Percentiles rank a stretch among this genome's conserved stretches.
Conservation (phyloP, 2,329 filamentous ascomycete genomes). For the Phaeosphaeriaceae sp. region DNA sequence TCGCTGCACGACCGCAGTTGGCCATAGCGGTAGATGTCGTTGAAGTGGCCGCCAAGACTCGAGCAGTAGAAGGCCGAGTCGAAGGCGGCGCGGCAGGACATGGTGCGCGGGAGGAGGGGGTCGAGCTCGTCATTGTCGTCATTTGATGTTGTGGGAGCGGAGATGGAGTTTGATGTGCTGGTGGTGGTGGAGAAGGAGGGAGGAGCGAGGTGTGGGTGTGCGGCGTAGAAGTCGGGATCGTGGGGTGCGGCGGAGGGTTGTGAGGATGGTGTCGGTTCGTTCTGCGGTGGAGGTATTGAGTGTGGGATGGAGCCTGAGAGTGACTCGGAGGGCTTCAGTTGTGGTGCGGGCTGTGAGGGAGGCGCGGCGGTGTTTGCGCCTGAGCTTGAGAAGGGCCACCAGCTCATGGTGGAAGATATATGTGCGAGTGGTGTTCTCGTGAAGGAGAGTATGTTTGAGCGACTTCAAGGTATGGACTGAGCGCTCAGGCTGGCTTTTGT, state of each 20-base stretch:
- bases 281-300: conserved; percentile 18
- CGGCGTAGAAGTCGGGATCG: conserved; percentile 61
- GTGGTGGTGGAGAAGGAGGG: conserved; percentile 21
- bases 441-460: not conserved
- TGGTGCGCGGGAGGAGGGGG: conserved; percentile 70
- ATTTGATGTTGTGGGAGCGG: conserved; percentile 9
- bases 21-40: conserved; percentile 88
- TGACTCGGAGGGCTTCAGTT: not conserved
- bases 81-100: conserved; percentile 91
- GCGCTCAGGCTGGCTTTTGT: not conserved
- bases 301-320: conserved; percentile 5
- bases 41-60: conserved; percentile 88
- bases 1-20: conserved; percentile 77
- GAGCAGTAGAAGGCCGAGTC: conserved; percentile 95
- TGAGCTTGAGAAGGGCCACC: conserved; percentile 33
- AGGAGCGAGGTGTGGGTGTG: conserved; percentile 58
- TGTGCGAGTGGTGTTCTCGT: not conserved
- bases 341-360: conserved; percentile 14
- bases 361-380: conserved; percentile 18
- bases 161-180: conserved; percentile 14
- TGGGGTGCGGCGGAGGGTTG: conserved; percentile 48
- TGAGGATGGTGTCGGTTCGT: conserved; percentile 23
- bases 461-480: not conserved
- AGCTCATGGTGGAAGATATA: conserved; percentile 18
- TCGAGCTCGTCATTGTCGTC: conserved; percentile 20